These are phyloP conservation scores for Podospora sp. DNA, from an alignment of 495 filamentous ascomycete species.

Conservation along the genomic window DNA sequence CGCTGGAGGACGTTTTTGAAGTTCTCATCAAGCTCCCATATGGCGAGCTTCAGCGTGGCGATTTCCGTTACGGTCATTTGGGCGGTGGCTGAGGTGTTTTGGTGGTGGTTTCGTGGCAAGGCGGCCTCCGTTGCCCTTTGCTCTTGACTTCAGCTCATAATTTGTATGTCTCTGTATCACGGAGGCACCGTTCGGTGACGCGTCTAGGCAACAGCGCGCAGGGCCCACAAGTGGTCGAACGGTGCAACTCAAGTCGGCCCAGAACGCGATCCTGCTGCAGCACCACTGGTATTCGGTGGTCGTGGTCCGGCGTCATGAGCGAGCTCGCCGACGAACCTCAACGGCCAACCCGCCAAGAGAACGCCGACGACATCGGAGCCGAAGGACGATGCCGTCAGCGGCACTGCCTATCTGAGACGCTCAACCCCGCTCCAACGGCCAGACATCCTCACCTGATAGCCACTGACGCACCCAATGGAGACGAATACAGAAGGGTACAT, in stretches of 20 bases:
- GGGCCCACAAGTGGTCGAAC: not conserved
- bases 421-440: not conserved
- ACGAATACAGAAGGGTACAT: not conserved
- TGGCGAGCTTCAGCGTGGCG: constrained; percentile 48
- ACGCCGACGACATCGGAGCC: not conserved
- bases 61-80: constrained; percentile 58
- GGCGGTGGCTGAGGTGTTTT: not conserved
- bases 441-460: not conserved
- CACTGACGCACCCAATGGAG: not conserved
- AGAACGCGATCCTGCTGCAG: too few species aligned
- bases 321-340: not conserved
- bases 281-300: too few species aligned
- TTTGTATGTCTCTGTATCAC: not conserved
- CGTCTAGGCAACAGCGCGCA: not conserved
- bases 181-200: not conserved
- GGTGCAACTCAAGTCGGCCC: too few species aligned
- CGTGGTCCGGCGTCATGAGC: not conserved
- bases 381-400: not conserved
- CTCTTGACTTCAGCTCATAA: not conserved
- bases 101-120: not conserved
- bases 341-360: not conserved
- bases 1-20: constrained; percentile 33
- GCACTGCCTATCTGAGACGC: not conserved
- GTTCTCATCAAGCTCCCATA: constrained; percentile 25
- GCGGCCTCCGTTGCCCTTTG: not conserved